phyloP scores from a whole-genome alignment of 352 stramenopile species.

The Pythium aquatile region DNA sequence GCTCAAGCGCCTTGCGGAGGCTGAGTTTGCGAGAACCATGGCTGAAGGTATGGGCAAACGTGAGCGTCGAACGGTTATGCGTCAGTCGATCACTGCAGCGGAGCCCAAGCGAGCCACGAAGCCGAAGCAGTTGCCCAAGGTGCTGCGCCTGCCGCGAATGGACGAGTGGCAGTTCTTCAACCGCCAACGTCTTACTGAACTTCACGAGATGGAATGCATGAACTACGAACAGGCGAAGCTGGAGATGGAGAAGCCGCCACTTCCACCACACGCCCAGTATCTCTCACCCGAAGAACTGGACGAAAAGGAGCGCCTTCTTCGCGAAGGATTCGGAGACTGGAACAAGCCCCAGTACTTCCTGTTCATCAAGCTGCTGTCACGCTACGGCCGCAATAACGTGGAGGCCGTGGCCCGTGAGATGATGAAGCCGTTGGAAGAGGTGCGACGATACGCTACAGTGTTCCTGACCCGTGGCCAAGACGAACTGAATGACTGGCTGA shows the following conservation, averaged over 20 bases:
- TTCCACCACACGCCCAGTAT: conserved; percentile 72
- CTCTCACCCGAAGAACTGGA: conserved; percentile 81
- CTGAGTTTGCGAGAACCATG: conserved; percentile 75
- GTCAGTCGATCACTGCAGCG: conserved; percentile 43
- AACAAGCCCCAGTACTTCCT: conserved; percentile 88
- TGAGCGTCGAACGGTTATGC: conserved; percentile 76
- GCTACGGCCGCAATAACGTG: conserved; percentile 74
- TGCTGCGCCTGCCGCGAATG: conserved; percentile 75
- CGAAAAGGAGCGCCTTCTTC: conserved; percentile 92
- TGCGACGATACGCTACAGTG: conserved; percentile 59
- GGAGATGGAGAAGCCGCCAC: conserved; percentile 71
- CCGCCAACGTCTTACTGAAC: conserved; percentile 66
- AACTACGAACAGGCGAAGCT: conserved; percentile 80
- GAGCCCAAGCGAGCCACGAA: conserved; percentile 63
- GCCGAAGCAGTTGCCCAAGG: conserved; percentile 79
- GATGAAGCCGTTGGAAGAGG: conserved; percentile 77
- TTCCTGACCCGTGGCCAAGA: conserved; percentile 72
- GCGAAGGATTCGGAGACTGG: conserved; percentile 83
- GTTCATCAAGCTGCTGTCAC: conserved; percentile 81
- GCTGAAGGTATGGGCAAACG: conserved; percentile 84
- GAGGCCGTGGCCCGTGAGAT: conserved; percentile 81
- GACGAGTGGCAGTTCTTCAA: conserved; percentile 91
- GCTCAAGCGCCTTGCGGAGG: conserved; percentile 79
- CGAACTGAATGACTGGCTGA: conserved; percentile 77
- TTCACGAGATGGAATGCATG: conserved; percentile 80